Evolutionary conservation across 306 rosid genomes (phyloP).

Genomic region (Lathyrus tuberosus): DNA sequence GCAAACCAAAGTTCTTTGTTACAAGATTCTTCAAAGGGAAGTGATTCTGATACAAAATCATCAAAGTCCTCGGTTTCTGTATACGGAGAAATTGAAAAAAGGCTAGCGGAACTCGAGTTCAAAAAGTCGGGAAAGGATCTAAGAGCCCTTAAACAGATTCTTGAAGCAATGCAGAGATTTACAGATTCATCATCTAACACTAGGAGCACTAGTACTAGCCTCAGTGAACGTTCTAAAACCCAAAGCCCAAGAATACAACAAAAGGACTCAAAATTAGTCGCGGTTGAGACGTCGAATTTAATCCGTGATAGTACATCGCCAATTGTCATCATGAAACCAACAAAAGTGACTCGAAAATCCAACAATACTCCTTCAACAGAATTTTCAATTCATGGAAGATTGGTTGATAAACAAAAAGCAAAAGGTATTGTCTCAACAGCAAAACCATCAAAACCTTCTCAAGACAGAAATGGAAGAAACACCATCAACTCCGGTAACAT

Average conservation of each 20-base stretch:
- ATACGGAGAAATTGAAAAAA: conserved; percentile 85
- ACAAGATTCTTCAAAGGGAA: conserved; percentile 47
- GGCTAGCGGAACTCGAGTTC: conserved; percentile 81
- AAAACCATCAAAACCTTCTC: conserved; percentile 47
- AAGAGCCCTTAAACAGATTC: conserved; percentile 91
- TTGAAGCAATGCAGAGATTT: conserved; percentile 84
- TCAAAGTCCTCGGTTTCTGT: conserved; percentile 59
- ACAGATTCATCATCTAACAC: conserved; percentile 47
- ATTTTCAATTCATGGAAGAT: conserved; percentile 48
- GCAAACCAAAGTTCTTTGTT: conserved; percentile 34
- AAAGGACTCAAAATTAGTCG: conserved; percentile 33
- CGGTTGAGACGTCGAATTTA: conserved; percentile 43
- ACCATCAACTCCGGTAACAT: conserved; percentile 37
- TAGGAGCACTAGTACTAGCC: conserved; percentile 29
- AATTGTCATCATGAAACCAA: conserved; percentile 64
- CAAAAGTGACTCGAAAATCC: conserved; percentile 51
- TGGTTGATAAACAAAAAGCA: conserved; percentile 42
- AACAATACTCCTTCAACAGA: conserved; percentile 39
- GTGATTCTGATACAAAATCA: conserved; percentile 51
- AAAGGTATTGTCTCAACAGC: too few species aligned
- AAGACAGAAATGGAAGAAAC: conserved; percentile 41
- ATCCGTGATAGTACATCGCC: conserved; percentile 47
- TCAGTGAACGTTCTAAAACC: conserved; percentile 45
- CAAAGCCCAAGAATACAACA: conserved; percentile 52
- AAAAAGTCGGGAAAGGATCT: conserved; percentile 93